Evolutionary conservation across 495 filamentous ascomycete genomes (phyloP), one percentile per base, ranked within the genome.

Genomic region (Viridothelium virens): DNA sequence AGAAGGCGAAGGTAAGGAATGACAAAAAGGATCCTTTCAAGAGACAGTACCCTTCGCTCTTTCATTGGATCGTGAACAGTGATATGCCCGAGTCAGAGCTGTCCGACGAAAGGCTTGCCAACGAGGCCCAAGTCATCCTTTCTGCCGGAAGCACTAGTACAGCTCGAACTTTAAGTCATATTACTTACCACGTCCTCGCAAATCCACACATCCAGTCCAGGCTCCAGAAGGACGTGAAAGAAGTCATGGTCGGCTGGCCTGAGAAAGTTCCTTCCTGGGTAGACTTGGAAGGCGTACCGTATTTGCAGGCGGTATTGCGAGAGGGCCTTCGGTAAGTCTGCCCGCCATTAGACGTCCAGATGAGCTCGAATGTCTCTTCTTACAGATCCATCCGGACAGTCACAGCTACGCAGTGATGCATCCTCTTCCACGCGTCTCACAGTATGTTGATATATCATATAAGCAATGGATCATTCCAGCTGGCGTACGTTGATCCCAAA

Each of bases 281-380:
- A 31, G 72, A 79, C 38, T 72, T 86, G 34, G 82, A 85, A 66
- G 65, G 77, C 38, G 69, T 85, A 37, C 80, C 83, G 0, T 83
- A 84, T 66, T 66, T 86, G 64, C 74, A 67, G 7, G 83, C 73
- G 7, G 75, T 79, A 0, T 73, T 85, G 11, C 68, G 74, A 33
- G 84, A 86, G 71, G 73, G 72, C 1, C 68, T 84, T 6, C 79
- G 84, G 41, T 46, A 16, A 46, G 41, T 25, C 25, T 25, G 25
- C 25, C 25, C 25, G 25, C 25, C 25, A 25, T 25, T 25, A 25
- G 25, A 25, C 25, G 25, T 25, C 25, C 25, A 0, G 25, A 25
- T 25, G 25, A 25, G 25, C 25, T 25, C 25, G 25, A 25, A 25
- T 25, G 25, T 25, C 25, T 25, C 25, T 25, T 25, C 25, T 25